Base-by-base conservation (phyloP, 2,329 filamentous ascomycete genomes). In the Fusarium pilosicola region DNA sequence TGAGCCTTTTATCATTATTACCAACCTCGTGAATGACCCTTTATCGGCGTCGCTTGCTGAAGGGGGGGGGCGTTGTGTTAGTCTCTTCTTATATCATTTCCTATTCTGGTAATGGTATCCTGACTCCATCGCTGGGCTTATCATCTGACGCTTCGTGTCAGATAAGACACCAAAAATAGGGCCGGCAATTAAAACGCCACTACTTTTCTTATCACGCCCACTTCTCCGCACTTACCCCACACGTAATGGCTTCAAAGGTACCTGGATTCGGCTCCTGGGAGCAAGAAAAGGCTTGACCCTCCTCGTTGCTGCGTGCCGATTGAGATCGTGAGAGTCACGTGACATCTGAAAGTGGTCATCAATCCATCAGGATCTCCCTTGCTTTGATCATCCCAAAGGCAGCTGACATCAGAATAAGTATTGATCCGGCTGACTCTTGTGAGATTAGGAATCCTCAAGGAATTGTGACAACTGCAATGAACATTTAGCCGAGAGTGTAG, bases 61-160 rank as follows among this genome's bases (percentile, higher is more conserved):
- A 55, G 51, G 51, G 51, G 36, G 51, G 51, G 51, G 51, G 51
- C 34, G 18, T 39, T 5, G 2, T 55, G 51, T 28, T 28, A 28
- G 51, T 12, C 24, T 28, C 15, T 28, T 55, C 51, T 55, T 55
- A 22, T 55, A 55, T 18, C 51, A 39, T 55, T 55, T 28, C 51
- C 51, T 55, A 55, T 41, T 55, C 14, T 15, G 51, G 51, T 1
- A 55, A 55, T 39, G 24, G 51, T 55, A 39, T 55, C 51, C 51
- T 55, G 51, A 39, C 24, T 13, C 22, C 51, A 17, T 28, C 13
- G 10, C 10, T 41, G 6, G 11, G 51, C 51, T 41, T 28, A 55
- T 55, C 51, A 55, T 55, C 18, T 55, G 34, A 55, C 34, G 9
- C 18, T 28, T n/a, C 20, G 1, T n/a, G 32, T 39, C 34, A 54